phyloP scores from a whole-genome alignment of 2,329 filamentous ascomycete genomes.

The Venturia nashicola region DNA sequence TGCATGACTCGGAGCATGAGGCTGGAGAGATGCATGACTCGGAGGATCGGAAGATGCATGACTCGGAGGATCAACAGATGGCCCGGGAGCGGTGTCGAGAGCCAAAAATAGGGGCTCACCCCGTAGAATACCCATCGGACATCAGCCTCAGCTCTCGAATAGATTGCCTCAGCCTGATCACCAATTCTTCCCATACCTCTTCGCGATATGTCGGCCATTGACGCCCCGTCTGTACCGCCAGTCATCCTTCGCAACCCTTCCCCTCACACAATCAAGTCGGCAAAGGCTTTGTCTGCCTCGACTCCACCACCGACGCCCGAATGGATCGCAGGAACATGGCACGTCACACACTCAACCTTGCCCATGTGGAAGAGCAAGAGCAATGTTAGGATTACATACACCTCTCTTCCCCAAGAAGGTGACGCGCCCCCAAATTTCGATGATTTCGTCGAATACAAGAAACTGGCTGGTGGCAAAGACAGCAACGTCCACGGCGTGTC shows the following conservation, averaged over 20 bases:
- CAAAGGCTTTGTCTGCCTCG: constrained; percentile 11
- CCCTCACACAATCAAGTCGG: constrained; percentile 1
- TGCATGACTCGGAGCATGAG: background rate
- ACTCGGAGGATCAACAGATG: background rate
- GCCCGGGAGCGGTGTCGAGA: background rate
- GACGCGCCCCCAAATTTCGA: constrained; percentile 37
- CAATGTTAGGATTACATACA: constrained; percentile 73
- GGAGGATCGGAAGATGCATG: background rate
- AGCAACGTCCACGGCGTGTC: constrained; percentile 57
- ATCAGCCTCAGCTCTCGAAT: background rate
- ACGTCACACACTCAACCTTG: constrained; percentile 19
- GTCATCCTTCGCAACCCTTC: constrained; percentile 4
- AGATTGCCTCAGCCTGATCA: background rate
- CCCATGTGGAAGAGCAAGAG: constrained; percentile 69
- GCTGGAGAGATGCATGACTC: too few relatives aligned
- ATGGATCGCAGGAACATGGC: constrained; percentile 11
- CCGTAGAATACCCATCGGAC: background rate
- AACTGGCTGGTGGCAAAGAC: constrained; percentile 35
- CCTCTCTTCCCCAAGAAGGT: constrained; percentile 41
- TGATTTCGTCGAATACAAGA: constrained; percentile 62
- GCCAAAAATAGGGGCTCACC: background rate
- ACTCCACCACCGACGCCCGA: constrained; percentile 12
- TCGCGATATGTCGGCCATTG: background rate
- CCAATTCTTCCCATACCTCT: background rate
- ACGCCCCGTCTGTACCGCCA: background rate